These are phyloP conservation scores for Earliella scabrosa DNA, from an alignment of 1,284 basidiomycete genomes.

Conservation along the genomic window DNA sequence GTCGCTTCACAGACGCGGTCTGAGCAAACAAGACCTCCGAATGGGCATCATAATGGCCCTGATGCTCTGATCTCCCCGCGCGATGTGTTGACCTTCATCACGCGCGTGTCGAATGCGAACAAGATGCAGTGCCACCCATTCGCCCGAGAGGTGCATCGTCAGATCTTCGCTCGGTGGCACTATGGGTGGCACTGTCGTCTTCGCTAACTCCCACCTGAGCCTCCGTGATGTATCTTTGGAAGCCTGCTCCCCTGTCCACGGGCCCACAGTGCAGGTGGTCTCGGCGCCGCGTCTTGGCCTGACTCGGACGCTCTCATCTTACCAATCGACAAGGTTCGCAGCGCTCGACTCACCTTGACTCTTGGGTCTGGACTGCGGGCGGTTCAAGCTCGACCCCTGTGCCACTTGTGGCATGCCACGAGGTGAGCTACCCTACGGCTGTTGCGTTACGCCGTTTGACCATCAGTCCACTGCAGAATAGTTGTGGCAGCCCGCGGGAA, in stretches of 20 bases:
- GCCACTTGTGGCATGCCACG: constrained; percentile 1
- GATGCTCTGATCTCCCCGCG: background rate
- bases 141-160: background rate
- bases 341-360: no score
- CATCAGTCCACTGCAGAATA: background rate
- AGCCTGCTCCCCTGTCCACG: no score
- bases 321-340: background rate
- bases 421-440: background rate
- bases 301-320: background rate
- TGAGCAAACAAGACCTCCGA: constrained; percentile 11
- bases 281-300: background rate
- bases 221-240: no score
- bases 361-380: no score
- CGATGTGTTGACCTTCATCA: background rate
- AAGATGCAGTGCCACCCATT: background rate
- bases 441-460: background rate
- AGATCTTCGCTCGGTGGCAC: constrained; percentile 5
- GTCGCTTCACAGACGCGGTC: constrained; percentile 5
- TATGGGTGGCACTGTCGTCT: constrained; percentile 2
- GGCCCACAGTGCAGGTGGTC: background rate
- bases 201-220: background rate
- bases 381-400: no score
- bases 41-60: background rate
- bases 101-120: background rate
- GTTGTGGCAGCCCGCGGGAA: background rate